Conservation (phyloP, 108 stramenopile species). For the Nitzschia putrida region DNA sequence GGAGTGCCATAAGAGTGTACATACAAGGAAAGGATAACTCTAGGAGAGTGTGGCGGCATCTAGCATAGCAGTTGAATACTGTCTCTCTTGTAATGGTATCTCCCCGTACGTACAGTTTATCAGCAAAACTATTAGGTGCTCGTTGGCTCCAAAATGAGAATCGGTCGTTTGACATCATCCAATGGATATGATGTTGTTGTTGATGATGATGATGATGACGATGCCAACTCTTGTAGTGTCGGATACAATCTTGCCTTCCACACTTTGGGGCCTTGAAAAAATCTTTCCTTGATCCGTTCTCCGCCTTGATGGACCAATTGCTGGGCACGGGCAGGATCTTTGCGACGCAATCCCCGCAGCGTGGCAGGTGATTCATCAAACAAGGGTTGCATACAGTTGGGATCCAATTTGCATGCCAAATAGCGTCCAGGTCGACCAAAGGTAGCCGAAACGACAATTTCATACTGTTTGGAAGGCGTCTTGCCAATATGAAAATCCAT, state of each 20-base stretch:
- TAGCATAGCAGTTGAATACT: neutral
- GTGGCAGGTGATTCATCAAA: conserved; percentile 21
- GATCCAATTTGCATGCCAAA: conserved; percentile 26
- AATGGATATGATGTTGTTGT: conserved; percentile 10
- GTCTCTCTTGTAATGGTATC: no score
- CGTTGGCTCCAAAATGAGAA: conserved; percentile 18
- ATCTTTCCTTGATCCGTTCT: conserved; percentile 5
- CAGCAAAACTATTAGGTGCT: neutral
- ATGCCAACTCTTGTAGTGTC: conserved; percentile 1
- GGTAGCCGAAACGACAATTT: conserved; percentile 12
- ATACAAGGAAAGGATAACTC: neutral
- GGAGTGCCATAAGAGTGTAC: neutral
- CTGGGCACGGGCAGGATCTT: neutral
- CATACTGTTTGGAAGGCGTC: conserved; percentile 6
- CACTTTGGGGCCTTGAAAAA: conserved; percentile 4
- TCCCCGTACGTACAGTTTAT: no score
- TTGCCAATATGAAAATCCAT: conserved; percentile 33
- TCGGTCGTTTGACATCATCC: conserved; percentile 12
- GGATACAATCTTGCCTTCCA: conserved; percentile 29
- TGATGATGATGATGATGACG: neutral
- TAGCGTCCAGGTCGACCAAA: conserved; percentile 1
- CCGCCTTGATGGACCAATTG: conserved; percentile 24
- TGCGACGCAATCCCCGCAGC: conserved; percentile 27
- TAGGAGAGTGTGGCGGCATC: neutral
- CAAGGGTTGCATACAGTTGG: conserved; percentile 14